Percentiles rank a stretch among this genome's conserved stretches.
phyloP scores from a whole-genome alignment of 1,139 yeast species.

The Geotrichum macrosporum region DNA sequence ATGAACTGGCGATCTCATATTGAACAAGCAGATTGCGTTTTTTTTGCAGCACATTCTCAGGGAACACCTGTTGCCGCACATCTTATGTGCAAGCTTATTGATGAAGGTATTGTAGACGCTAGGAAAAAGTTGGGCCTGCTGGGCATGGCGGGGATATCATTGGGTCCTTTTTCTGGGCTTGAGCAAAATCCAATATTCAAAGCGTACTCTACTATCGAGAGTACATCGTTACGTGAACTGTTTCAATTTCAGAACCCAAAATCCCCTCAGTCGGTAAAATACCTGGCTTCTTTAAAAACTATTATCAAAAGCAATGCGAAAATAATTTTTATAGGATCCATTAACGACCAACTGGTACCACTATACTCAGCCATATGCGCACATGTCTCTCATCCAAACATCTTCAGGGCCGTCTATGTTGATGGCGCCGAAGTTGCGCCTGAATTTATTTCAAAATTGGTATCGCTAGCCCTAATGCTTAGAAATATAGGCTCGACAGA shows the following conservation, averaged over 20 bases:
- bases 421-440: slow-evolving; percentile 60
- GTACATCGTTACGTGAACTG: slow-evolving; percentile 75
- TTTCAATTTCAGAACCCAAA: slow-evolving; percentile 80
- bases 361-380: slow-evolving; percentile 81
- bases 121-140: slow-evolving; percentile 56
- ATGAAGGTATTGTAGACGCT: slow-evolving; percentile 60
- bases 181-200: slow-evolving; percentile 79
- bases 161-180: slow-evolving; percentile 88
- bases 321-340: slow-evolving; percentile 75
- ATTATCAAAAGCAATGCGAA: slow-evolving; percentile 70
- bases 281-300: slow-evolving; percentile 61
- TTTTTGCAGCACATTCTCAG: slow-evolving; percentile 90
- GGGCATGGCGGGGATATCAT: slow-evolving; percentile 93
- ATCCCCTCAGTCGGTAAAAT: slow-evolving; percentile 65
- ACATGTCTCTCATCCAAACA: slow-evolving; percentile 82
- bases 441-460: slow-evolving; percentile 49
- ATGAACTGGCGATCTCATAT: slow-evolving; percentile 67
- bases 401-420: slow-evolving; percentile 82
- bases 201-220: slow-evolving; percentile 87
- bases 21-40: slow-evolving; percentile 74
- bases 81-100: slow-evolving; percentile 65
- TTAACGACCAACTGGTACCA: slow-evolving; percentile 90
- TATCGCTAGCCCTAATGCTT: slow-evolving; percentile 43
- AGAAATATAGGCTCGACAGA: slow-evolving; percentile 40
- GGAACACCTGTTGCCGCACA: slow-evolving; percentile 91